Conservation (phyloP, 768 basidiomycete species). For the Xerocomellus amylosporus region DNA sequence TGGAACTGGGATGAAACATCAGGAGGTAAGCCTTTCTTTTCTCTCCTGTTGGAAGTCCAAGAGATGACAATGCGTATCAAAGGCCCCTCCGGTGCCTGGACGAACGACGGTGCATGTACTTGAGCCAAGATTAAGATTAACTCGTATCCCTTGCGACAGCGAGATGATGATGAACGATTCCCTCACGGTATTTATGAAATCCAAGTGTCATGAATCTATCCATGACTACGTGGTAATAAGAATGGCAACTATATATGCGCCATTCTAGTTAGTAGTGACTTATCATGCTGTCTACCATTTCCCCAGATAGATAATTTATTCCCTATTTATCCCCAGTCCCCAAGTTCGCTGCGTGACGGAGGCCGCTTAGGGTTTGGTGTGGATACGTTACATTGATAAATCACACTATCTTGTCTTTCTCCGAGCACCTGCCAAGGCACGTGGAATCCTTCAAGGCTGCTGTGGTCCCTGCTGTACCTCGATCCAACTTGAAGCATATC, state of each 20-base stretch:
- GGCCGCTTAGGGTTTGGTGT: neutral
- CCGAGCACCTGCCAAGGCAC: neutral
- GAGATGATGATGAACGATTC: no score
- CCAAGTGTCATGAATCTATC: no score
- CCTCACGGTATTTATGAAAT: no score
- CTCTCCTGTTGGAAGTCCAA: neutral
- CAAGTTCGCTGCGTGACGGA: no score
- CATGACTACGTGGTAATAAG: no score
- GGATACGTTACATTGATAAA: neutral
- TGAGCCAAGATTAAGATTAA: neutral
- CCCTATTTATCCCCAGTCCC: no score
- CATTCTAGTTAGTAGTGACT: no score
- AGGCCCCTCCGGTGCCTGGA: constrained; percentile 55
- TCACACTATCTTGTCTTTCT: neutral
- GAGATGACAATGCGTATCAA: neutral
- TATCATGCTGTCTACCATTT: no score
- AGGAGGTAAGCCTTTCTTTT: constrained; percentile 21
- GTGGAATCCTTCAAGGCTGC: neutral
- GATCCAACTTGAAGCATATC: no score
- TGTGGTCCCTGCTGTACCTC: no score
- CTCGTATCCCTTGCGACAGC: neutral
- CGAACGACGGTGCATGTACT: constrained; percentile 52
- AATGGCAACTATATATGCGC: no score
- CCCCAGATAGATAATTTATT: no score
- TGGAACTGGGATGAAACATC: constrained; percentile 42